Percentiles rank a stretch among this genome's conserved stretches.
phyloP scores from a whole-genome alignment of 169 alveolate species.

The Plasmodium coatneyi region DNA sequence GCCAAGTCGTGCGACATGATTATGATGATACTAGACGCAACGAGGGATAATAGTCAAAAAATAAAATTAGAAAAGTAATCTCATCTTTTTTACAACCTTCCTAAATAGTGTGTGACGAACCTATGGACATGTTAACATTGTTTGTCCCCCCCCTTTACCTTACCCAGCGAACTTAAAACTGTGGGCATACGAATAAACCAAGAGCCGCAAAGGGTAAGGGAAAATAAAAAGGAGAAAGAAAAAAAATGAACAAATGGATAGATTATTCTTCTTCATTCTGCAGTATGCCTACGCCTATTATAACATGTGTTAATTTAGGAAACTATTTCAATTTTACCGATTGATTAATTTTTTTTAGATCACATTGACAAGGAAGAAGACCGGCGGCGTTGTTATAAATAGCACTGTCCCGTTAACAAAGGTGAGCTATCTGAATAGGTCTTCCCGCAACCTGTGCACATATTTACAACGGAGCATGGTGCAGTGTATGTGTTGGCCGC shows the following conservation, averaged over 20 bases:
- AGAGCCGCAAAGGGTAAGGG: constrained; percentile 90
- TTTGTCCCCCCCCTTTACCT: not conserved
- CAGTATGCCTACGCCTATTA: not conserved
- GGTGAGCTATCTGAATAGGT: constrained; percentile 4
- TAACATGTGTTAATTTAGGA: not conserved
- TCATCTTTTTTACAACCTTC: not conserved
- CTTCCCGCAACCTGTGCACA: not conserved
- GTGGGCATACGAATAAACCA: constrained; percentile 97
- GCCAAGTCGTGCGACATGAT: constrained; percentile 96
- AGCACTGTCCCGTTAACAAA: constrained; percentile 85
- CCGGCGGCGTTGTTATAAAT: constrained; percentile 86
- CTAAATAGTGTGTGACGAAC: not conserved
- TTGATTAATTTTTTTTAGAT: constrained; percentile 40
- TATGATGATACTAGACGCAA: constrained; percentile 95
- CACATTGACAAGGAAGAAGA: constrained; percentile 81
- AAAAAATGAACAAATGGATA: not conserved
- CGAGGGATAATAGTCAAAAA: constrained; percentile 95
- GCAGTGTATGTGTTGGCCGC: not conserved
- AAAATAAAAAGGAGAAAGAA: not conserved
- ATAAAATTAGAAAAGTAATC: constrained; percentile 89
- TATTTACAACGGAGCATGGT: not conserved
- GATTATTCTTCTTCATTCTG: not conserved
- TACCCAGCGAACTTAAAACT: constrained; percentile 93
- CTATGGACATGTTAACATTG: not conserved
- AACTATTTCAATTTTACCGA: not conserved